Percentiles rank a stretch among this genome's conserved stretches.
phyloP scores from a whole-genome alignment of 495 filamentous ascomycete species.

The Glonium stellatum region DNA sequence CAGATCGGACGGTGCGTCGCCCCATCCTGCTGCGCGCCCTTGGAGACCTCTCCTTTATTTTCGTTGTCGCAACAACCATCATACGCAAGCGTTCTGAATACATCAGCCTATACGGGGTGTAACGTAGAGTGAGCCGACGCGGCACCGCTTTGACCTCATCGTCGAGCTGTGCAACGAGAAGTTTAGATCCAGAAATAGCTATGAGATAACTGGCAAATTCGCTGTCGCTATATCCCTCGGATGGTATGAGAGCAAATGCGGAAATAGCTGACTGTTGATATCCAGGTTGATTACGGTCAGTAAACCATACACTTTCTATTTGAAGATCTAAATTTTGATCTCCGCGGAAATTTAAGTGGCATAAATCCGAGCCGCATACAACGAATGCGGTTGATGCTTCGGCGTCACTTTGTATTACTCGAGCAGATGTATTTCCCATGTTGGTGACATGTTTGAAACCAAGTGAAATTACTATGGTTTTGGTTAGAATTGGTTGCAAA shows the following conservation, averaged over 20 bases:
- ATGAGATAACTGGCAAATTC: slow-evolving; percentile 9
- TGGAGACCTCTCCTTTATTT: slow-evolving; percentile 30
- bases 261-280: slow-evolving; percentile 23
- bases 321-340: slow-evolving; percentile 3
- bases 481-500: background rate
- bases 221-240: slow-evolving; percentile 20
- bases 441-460: background rate
- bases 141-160: slow-evolving; percentile 44
- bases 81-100: slow-evolving; percentile 46
- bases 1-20: slow-evolving; percentile 11
- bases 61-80: slow-evolving; percentile 46
- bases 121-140: slow-evolving; percentile 42
- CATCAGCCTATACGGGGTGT: slow-evolving; percentile 48
- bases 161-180: slow-evolving; percentile 48
- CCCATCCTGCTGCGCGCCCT: slow-evolving; percentile 2
- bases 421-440: slow-evolving; percentile 18
- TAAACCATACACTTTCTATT: slow-evolving; percentile 31
- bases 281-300: slow-evolving; percentile 17
- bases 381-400: slow-evolving; percentile 22
- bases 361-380: slow-evolving; percentile 22
- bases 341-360: slow-evolving; percentile 7
- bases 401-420: slow-evolving; percentile 4
- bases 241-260: slow-evolving; percentile 15
- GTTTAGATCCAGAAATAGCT: slow-evolving; percentile 35
- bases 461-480: background rate